Evolutionary conservation across 345 rosid species (phyloP), one percentile per base, ranked within the genome.

Genomic region (Eucalyptus albens): DNA sequence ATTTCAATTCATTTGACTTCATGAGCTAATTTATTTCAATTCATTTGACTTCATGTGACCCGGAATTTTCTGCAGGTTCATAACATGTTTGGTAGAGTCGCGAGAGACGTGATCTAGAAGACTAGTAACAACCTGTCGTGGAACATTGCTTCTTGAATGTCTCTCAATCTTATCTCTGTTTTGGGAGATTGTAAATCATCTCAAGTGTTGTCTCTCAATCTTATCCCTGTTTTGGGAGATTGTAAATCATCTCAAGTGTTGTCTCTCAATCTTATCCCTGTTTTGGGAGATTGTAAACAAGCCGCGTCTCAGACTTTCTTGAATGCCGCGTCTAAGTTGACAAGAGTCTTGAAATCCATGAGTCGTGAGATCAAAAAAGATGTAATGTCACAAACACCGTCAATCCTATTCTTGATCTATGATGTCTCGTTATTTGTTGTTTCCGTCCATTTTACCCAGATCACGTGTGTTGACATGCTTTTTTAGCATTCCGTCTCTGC

Each of bases 1-100:
- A 50, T 14, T 50, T 50, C 16, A 50, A 14, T 50, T 50, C 53
- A 50, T 50, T 50, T 50, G 53, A 50, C 51, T 50, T 50, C 22
- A 51, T 51, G 55, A 45, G 49, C 49, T 45, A 45, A 45, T 88
- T 60, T 24, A 12, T 12, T 49, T 50, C 7, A 50, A 14, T 51
- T 51, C 21, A 51, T 51, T 51, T 51, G 55, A 51, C 55, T 51
- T 51, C 29, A 56, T 56, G 62, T 56, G 62, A 56, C 33, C 2
- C 15, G 45, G 21, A 56, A 62, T 60, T 11, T 11, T 50, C 55
- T 50, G 62, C 93, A 94, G 96, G 96, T 94, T 37, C 90, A 95
- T 50, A 96, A 94, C 91, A 81, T 97, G 91, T 95, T 97, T 86
- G 92, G 90, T 81, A 91, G 86, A 92, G 96, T 97, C 13, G 95